These are phyloP conservation scores for Salix dunnii DNA, from an alignment of 345 rosid genomes.

Conservation along the genomic window DNA sequence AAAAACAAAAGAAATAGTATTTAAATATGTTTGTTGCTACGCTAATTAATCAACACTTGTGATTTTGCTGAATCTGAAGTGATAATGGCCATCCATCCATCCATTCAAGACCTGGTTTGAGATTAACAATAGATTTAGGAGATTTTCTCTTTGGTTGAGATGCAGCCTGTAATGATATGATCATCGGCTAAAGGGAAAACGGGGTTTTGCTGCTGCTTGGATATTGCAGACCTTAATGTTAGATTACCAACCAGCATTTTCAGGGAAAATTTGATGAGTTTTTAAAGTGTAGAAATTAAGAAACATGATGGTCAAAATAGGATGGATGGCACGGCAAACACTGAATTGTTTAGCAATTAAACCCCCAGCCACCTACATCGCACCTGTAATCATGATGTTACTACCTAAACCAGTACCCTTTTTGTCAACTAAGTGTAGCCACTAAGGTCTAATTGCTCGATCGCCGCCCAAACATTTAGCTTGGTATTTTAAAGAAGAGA, in stretches of 20 bases:
- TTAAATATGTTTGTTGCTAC: neutral
- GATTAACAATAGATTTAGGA: neutral
- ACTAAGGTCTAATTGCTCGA: neutral
- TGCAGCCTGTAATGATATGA: neutral
- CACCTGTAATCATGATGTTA: neutral
- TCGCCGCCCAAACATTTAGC: neutral
- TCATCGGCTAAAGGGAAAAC: neutral
- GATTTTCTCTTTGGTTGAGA: neutral
- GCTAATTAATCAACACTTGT: neutral
- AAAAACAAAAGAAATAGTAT: no score
- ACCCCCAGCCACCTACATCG: neutral
- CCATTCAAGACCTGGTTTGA: neutral
- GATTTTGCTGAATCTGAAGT: neutral
- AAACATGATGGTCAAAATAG: slow-evolving; percentile 5
- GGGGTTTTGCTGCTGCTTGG: neutral
- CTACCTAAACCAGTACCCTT: neutral
- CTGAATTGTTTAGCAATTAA: neutral
- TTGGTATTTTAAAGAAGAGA: neutral
- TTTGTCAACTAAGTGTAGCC: neutral
- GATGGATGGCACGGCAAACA: neutral
- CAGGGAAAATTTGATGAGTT: neutral
- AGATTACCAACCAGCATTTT: slow-evolving; percentile 22
- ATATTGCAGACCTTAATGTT: neutral
- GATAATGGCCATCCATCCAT: neutral
- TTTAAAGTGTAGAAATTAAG: neutral